Evolutionary conservation across 306 rosid species (phyloP), one percentile per base, ranked within the genome.

Genomic region (Acacia crassicarpa): DNA sequence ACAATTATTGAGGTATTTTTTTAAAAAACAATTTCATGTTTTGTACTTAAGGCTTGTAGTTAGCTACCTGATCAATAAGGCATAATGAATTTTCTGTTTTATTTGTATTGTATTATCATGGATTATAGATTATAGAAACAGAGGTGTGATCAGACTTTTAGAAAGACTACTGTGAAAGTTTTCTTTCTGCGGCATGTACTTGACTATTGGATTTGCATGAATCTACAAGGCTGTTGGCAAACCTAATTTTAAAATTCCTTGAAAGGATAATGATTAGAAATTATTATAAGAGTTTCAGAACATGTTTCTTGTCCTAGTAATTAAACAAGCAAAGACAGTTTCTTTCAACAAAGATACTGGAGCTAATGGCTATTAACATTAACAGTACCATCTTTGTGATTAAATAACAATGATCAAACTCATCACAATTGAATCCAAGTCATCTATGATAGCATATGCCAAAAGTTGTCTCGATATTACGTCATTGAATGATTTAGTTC

Each of bases 1-100:
- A 95, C 99, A 76, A 84, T 95, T 61, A 77, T 95, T 81, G 96
- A 95, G 99, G 99, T 95, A 16, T 49, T 49, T 49, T 16, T 49
- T 4, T 5, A 74, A 23, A 67, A 65, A 16, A 2, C n/a, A 32
- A 32, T 78, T 65, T 56, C 10, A 15, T 17, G 80, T 78, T 51
- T 40, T 53, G 54, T 16, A 41, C 75, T 72, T 49, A 49, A 19
- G n/a, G 43, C 67, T 9, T 51, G 51, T 78, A 53, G 65, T 66
- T 51, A 83, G 61, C 22, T 73, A 4, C 72, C 38, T 7, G 73
- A 67, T 74, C 72, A 67, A 45, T 54, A 56, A 13, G 41, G 68
- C 16, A 74, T 20, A 13, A 65, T 62, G 12, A 25, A 8, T 48
- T 61, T 51, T 40, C 48, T 46, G 41, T 11, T 45, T 35, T 32